Base-by-base conservation (phyloP, 2,329 filamentous ascomycete species). In the Fusarium poae region DNA sequence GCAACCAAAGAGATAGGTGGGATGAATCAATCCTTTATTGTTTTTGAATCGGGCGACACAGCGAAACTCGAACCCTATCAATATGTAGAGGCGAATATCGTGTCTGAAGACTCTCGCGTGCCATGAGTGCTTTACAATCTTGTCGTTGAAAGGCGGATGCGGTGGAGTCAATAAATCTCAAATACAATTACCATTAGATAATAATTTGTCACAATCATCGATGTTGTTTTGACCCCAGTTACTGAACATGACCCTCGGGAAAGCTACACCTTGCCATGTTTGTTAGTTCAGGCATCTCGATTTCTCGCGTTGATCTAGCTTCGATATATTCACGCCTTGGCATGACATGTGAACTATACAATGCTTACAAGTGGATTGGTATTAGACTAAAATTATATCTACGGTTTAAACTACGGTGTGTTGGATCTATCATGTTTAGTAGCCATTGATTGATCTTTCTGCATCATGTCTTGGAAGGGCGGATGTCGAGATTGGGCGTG, bases 401-500 rank as follows among this genome's bases (percentile, higher is more conserved):
- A 23, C 15, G 9, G 11, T 39, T 6, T 5, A n/a, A n/a, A n/a
- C n/a, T n/a, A 21, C 2, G n/a, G n/a, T 8, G 6, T 6, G 35
- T 34, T 18, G 4, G 13, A 15, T n/a, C n/a, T 7, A 8, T 20
- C 11, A 13, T 13, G 21, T 27, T 11, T 11, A 1, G 15, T 34
- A 37, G 34, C n/a, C n/a, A n/a, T n/a, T n/a, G n/a, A n/a, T 13
- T 8, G 32, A 13, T 2, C 34, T 21, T 15, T 12, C 13, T 21
- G n/a, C 11, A 13, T 4, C 9, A 51, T 69, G 65, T 69, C 60
- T 25, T 21, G 20, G 15, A 21, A 68, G 48, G 65, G 65, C 61
- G 65, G 65, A 69, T 61, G 61, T 68, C 42, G 25, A 62, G 7
- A 35, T 66, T 68, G 60, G 65, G 65, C 61, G 65, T 37, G 20